These are phyloP conservation scores for Papilionanthe hybrid DNA, from an alignment of 116 monocot genomes.

Conservation along the genomic window DNA sequence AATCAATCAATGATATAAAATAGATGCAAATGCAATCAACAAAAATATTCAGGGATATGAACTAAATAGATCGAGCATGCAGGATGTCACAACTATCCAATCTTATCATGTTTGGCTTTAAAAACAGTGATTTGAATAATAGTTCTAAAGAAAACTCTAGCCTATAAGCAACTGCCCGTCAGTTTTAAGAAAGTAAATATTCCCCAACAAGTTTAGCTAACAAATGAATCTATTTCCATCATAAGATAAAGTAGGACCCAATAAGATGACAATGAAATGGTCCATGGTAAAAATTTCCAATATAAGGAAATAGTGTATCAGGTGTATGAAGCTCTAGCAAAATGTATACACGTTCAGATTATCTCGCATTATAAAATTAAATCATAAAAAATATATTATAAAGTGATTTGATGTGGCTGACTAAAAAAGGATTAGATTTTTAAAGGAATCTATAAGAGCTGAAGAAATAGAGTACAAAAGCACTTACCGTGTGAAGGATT, in stretches of 20 bases:
- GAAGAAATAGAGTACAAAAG: not conserved
- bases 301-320: not conserved
- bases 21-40: too few relatives aligned
- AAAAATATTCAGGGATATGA: too few relatives aligned
- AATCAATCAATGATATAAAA: not conserved
- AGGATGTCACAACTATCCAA: not conserved
- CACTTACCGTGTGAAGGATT: conserved; percentile 77
- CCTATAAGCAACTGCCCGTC: not conserved
- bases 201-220: not conserved
- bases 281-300: not conserved
- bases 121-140: not conserved
- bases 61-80: too few relatives aligned
- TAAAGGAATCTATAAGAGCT: not conserved
- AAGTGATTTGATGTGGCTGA: not conserved
- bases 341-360: not conserved
- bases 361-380: not conserved
- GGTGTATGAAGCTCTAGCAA: not conserved
- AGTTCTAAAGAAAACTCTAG: not conserved
- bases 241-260: not conserved
- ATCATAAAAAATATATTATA: not conserved
- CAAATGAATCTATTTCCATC: not conserved
- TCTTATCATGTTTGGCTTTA: not conserved
- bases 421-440: not conserved
- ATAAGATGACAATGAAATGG: not conserved
- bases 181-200: not conserved